These are phyloP conservation scores for Amaranthus tricolor DNA, from an alignment of 179 eudicot genomes.

Conservation along the genomic window DNA sequence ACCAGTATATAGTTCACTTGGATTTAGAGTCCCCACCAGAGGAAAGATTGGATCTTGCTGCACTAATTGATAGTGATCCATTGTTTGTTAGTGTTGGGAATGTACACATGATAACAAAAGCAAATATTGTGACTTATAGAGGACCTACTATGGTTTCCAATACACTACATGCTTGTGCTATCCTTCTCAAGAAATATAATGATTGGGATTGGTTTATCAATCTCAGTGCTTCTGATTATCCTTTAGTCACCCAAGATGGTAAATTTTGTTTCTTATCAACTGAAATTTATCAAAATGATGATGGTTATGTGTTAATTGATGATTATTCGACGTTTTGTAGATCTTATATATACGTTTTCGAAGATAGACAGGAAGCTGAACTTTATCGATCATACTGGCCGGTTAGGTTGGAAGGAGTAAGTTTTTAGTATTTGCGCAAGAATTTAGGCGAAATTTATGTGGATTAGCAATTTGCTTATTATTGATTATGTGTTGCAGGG, in stretches of 20 bases:
- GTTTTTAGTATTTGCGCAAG: constrained; percentile 13
- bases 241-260: constrained; percentile 99
- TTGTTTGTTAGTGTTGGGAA: constrained; percentile 68
- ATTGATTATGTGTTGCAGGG: constrained; percentile 29
- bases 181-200: constrained; percentile 68
- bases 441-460: not conserved
- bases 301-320: not conserved
- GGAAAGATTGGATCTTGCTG: constrained; percentile 76
- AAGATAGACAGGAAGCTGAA: constrained; percentile 64
- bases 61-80: constrained; percentile 52
- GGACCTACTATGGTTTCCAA: constrained; percentile 96
- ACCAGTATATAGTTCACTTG: constrained; percentile 80
- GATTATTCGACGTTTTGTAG: constrained; percentile 35
- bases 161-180: constrained; percentile 94
- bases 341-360: constrained; percentile 68
- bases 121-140: constrained; percentile 94
- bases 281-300: not conserved
- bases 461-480: constrained; percentile 3
- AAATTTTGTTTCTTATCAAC: constrained; percentile 15
- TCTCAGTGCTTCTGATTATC: constrained; percentile 98
- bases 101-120: constrained; percentile 71
- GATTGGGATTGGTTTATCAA: constrained; percentile 99
- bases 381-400: constrained; percentile 83
- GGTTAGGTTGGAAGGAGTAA: constrained; percentile 91
- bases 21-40: constrained; percentile 72